Evolutionary conservation across 2,329 filamentous ascomycete species (phyloP).

Genomic region (Colletotrichum higginsianum): DNA sequence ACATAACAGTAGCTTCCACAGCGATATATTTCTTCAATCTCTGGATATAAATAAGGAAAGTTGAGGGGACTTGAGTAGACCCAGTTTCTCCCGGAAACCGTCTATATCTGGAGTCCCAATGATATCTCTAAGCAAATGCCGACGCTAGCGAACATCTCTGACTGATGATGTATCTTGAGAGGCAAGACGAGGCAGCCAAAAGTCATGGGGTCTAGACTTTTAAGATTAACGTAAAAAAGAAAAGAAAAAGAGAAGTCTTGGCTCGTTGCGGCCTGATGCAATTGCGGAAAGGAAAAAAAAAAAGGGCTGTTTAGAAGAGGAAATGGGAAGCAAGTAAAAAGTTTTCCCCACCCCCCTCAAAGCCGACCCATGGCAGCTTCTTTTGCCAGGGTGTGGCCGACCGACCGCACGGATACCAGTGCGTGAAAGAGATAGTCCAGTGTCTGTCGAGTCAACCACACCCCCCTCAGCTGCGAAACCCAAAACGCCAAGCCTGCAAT

Average conservation of each 20-base stretch:
- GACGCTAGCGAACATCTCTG: constrained; percentile 14
- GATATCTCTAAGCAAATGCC: neutral
- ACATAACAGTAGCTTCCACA: too few relatives aligned
- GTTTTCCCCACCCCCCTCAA: neutral
- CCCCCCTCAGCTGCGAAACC: constrained; percentile 22
- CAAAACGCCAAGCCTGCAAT: constrained; percentile 40
- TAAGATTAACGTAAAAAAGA: neutral
- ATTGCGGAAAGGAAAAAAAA: neutral
- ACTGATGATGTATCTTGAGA: neutral
- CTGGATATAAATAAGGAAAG: neutral
- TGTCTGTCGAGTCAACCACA: constrained; percentile 14
- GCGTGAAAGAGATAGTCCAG: constrained; percentile 1
- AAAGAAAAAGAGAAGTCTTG: neutral
- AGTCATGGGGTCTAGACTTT: constrained; percentile 13
- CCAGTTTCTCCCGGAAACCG: neutral
- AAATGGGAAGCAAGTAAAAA: neutral
- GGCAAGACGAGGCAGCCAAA: neutral
- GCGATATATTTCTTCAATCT: too few relatives aligned
- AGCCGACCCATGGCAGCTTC: neutral
- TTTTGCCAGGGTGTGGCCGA: constrained; percentile 3
- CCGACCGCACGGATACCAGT: constrained; percentile 30
- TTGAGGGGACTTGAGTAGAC: neutral
- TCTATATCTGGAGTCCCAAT: neutral
- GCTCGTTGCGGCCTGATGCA: constrained; percentile 24
- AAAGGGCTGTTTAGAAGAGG: constrained; percentile 1